phyloP scores from a whole-genome alignment of 805 yeast species.

The Suhomyces prunicola region DNA sequence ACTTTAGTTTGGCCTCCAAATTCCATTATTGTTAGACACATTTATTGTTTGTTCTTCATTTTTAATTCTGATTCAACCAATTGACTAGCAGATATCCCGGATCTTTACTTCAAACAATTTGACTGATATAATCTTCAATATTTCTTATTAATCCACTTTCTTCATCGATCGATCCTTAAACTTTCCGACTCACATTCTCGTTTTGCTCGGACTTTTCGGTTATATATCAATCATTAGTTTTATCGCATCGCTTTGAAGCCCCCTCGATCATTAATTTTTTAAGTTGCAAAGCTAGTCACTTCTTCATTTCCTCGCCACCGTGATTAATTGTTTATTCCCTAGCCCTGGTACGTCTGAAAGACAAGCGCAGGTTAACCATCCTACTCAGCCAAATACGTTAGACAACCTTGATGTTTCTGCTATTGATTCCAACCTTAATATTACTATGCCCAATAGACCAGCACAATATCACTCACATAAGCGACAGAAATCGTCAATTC shows the following conservation, averaged over 20 bases:
- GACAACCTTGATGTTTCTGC: slow-evolving; percentile 3
- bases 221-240: neutral
- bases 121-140: neutral
- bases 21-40: neutral
- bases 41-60: neutral
- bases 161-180: neutral
- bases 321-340: neutral
- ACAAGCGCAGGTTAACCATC: slow-evolving; percentile 1
- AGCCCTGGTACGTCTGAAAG: slow-evolving; percentile 2
- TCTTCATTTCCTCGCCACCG: slow-evolving; percentile 3
- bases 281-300: neutral
- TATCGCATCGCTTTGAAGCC: neutral
- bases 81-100: neutral
- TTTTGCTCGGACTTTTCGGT: slow-evolving; percentile 4
- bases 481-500: slow-evolving; percentile 36
- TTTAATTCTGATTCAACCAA: neutral
- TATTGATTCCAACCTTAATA: neutral
- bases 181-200: neutral
- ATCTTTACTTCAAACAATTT: neutral
- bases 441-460: slow-evolving; percentile 7
- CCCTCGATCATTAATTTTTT: neutral
- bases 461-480: slow-evolving; percentile 24
- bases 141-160: neutral
- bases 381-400: slow-evolving; percentile 1
- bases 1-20: neutral